phyloP scores from a whole-genome alignment of 179 eudicot genomes.

The Corrigiola litoralis region DNA sequence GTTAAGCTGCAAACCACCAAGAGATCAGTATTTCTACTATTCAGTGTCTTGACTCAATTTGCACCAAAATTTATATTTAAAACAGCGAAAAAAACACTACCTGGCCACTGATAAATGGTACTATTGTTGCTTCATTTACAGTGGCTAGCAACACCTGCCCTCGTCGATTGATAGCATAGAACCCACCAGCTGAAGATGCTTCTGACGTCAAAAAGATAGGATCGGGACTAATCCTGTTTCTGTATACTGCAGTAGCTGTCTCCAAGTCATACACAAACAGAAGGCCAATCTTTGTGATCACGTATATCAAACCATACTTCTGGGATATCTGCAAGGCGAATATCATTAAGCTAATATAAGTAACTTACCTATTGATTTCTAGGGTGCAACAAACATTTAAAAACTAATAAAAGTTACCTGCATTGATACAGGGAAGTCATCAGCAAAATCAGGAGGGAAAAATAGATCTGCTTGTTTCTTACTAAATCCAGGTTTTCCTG shows the following conservation, averaged over 20 bases:
- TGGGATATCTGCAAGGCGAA: conserved; percentile 65
- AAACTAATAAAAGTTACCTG: too few species aligned
- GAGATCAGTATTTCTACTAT: background rate
- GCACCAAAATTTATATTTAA: background rate
- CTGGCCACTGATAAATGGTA: conserved; percentile 92
- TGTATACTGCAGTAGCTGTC: conserved; percentile 88
- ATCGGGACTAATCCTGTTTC: conserved; percentile 95
- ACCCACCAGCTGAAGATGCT: conserved; percentile 88
- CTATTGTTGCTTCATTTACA: conserved; percentile 80
- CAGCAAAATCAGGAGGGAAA: conserved; percentile 58
- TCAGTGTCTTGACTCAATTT: background rate
- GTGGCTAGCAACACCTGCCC: conserved; percentile 95
- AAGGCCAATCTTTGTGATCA: conserved; percentile 91
- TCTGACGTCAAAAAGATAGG: conserved; percentile 90
- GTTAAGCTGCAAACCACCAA: conserved; percentile 55
- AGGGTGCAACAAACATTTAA: conserved; percentile 64
- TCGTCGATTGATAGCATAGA: conserved; percentile 83
- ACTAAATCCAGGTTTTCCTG: conserved; percentile 76
- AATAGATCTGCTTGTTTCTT: conserved; percentile 81
- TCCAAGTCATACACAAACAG: conserved; percentile 92
- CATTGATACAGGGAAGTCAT: conserved; percentile 91
- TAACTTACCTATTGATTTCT: background rate
- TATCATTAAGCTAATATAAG: background rate
- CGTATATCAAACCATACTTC: conserved; percentile 80
- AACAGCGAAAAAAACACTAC: conserved; percentile 39